Base-by-base conservation (phyloP, 169 alveolate genomes). In the Eimeria nieschulzi region DNA sequence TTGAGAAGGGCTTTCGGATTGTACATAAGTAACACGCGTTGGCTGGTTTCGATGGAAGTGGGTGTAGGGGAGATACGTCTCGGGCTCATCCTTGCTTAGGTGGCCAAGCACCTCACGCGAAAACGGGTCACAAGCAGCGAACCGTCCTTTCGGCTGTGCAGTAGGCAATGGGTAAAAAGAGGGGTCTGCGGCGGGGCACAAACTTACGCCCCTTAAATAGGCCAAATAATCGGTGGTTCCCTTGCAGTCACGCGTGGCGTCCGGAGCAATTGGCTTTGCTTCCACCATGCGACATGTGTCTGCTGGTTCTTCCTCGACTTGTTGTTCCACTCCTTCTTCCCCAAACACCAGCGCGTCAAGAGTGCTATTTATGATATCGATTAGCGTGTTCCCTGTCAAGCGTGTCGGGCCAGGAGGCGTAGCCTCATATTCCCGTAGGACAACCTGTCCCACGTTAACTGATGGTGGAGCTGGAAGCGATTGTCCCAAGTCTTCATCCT, bases 201-300 rank as follows among this genome's bases (percentile, higher is more conserved):
- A 23, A 19, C 7, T 25, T 9, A 72, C n/a, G 55, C 56, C 51
- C 0, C 9, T 23, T 25, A 72, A 33, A 33, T 5, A 72, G 23
- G 82, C 82, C 0, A 46, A 8, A 56, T 72, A 72, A 6, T 72
- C 82, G 21, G 82, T 72, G 21, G 56, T 72, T 1, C 82, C 82
- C 1, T 25, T 7, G 56, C 82, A 72, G 21, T 72, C 75, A 15
- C 33, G 75, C 75, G 46, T n/a, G 9, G 75, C 46, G 13, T 12
- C 75, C 75, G 46, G 46, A 33, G 0, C 46, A 33, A 33, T 33
- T 33, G 46, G 3, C 46, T 33, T 3, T 33, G 46, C 46, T 33
- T 33, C 46, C 46, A 33, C 46, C 46, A 33, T 33, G 46, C 46
- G 46, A 33, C 46, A 33, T 33, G 6, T 33, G n/a, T n/a, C 25